A percentile compares a stretch with the other conserved stretches of the same genome.
These are phyloP conservation scores for Ilex asprella DNA, from an alignment of 257 asterid genomes.

Conservation along the genomic window DNA sequence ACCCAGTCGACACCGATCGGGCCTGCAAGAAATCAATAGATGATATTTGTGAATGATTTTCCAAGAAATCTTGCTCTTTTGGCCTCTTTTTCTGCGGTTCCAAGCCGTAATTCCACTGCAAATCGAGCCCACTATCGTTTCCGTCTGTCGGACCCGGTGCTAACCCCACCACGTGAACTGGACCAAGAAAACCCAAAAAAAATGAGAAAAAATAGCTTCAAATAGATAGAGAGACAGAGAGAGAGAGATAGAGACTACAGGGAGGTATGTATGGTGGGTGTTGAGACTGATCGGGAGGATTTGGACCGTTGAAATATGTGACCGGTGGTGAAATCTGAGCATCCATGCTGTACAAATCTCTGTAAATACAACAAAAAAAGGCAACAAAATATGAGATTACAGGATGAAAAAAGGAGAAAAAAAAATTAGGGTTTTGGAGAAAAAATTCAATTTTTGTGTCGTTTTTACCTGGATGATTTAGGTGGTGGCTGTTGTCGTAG, in stretches of 20 bases:
- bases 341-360: conserved; percentile 74
- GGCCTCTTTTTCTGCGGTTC: conserved; percentile 68
- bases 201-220: not conserved
- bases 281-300: conserved; percentile 57
- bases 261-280: conserved; percentile 93
- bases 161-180: conserved; percentile 85
- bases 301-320: conserved; percentile 52
- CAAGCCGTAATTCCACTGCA: conserved; percentile 69
- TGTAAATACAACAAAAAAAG: conserved; percentile 18
- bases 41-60: conserved; percentile 63
- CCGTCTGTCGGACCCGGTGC: conserved; percentile 56
- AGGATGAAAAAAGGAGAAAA: not conserved
- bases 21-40: conserved; percentile 76
- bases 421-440: not conserved
- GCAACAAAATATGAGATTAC: not conserved
- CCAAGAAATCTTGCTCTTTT: conserved; percentile 71
- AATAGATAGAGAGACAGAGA: not conserved
- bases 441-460: not conserved
- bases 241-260: conserved; percentile 39
- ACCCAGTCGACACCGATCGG: conserved; percentile 89
- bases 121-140: conserved; percentile 52
- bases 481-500: conserved; percentile 46
- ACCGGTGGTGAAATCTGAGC: conserved; percentile 67
- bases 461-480: conserved; percentile 51
- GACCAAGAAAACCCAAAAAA: conserved; percentile 5